Evolutionary conservation across 2,329 filamentous ascomycete species (phyloP).

Genomic region (Aspergillus niger): DNA sequence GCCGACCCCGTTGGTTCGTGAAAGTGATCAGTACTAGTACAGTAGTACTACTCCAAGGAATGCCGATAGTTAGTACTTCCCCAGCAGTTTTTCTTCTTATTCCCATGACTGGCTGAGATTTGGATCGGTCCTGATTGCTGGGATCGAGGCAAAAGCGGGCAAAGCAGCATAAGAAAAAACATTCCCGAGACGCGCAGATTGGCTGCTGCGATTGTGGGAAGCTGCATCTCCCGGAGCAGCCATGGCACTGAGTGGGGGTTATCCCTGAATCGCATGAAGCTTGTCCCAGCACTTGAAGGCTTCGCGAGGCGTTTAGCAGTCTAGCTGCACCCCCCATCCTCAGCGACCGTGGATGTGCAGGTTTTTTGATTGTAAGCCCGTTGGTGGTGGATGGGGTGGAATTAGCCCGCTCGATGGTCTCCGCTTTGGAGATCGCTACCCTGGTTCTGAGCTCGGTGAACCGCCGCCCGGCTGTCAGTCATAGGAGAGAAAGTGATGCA

Average conservation of each 20-base stretch:
- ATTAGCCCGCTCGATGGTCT: constrained; percentile 4
- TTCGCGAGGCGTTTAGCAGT: constrained; percentile 11
- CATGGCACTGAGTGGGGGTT: constrained; percentile 17
- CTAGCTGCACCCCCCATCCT: background rate
- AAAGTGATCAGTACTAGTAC: background rate
- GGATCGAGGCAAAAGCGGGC: background rate
- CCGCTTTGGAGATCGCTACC: constrained; percentile 4
- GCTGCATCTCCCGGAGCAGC: constrained; percentile 4
- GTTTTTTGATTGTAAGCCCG: background rate
- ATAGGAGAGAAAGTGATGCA: background rate
- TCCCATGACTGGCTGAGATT: constrained; percentile 11
- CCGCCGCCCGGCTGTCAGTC: background rate
- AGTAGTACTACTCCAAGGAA: background rate
- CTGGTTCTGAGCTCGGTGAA: background rate
- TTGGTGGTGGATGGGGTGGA: background rate
- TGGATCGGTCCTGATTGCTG: constrained; percentile 16
- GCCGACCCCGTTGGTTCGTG: constrained; percentile 2
- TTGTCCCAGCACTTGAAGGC: constrained; percentile 22
- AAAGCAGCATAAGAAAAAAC: constrained; percentile 1
- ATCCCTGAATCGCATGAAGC: constrained; percentile 26
- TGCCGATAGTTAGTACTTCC: background rate
- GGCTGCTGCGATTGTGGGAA: constrained; percentile 5
- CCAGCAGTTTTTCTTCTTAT: background rate
- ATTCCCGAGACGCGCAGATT: constrained; percentile 1
- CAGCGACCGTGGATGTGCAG: constrained; percentile 1